Percentiles rank a stretch among this genome's conserved stretches.
Conservation (phyloP, 1,284 basidiomycete genomes). For the Ustilago loliicola region DNA sequence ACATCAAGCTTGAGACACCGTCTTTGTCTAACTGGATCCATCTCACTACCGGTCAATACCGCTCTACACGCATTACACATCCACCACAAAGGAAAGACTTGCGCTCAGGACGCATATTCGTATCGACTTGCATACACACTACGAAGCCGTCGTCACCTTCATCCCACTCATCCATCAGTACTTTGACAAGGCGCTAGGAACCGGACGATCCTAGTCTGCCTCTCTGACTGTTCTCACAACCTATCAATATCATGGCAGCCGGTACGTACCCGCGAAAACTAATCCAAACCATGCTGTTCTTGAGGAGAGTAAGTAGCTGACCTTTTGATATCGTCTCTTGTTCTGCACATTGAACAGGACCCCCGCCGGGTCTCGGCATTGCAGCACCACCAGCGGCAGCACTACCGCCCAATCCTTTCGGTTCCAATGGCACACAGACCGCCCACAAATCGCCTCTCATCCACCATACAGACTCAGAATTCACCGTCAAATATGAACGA, state of each 20-base stretch:
- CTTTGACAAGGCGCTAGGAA: slow-evolving; percentile 29
- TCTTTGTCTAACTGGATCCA: neutral
- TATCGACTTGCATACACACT: neutral
- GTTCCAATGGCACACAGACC: slow-evolving; percentile 29
- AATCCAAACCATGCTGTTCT: neutral
- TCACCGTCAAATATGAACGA: slow-evolving; percentile 25
- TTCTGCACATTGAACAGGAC: slow-evolving; percentile 17
- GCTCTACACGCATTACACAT: neutral
- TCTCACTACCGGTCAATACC: neutral
- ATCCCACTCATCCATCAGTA: slow-evolving; percentile 8
- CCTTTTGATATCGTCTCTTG: neutral
- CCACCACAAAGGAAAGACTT: neutral
- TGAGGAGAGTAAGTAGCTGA: neutral
- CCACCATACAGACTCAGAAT: slow-evolving; percentile 12
- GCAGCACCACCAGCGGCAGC: slow-evolving; percentile 45
- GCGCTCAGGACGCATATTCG: neutral
- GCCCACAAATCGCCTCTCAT: slow-evolving; percentile 24
- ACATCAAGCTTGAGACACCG: neutral
- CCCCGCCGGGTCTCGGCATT: slow-evolving; percentile 52
- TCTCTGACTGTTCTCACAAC: slow-evolving; percentile 15
- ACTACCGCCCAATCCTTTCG: slow-evolving; percentile 51
- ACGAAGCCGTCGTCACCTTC: neutral
- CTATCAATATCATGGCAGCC: slow-evolving; percentile 36
- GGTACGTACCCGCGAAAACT: slow-evolving; percentile 12
- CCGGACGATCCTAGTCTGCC: slow-evolving; percentile 25